Evolutionary conservation across 495 filamentous ascomycete genomes (phyloP), one percentile per base, ranked within the genome.

Genomic region (Viridothelium virens): DNA sequence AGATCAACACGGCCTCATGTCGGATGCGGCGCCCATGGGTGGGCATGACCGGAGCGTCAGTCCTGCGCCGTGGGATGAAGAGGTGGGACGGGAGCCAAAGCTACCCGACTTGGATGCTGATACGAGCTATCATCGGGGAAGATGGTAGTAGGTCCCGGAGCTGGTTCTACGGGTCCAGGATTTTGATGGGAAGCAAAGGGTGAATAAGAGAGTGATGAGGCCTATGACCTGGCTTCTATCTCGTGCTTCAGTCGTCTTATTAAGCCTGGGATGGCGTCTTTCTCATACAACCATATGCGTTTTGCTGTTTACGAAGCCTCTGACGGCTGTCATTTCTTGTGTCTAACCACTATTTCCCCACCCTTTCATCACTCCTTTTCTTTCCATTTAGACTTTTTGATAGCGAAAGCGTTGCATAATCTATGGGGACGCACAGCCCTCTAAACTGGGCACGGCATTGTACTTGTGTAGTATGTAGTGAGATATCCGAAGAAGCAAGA

Each of bases 241-340:
- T 59, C 31, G 36, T 59, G 53, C 53, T 34, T 25, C 16, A 14
- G 48, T 18, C 5, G n/a, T 53, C 31, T 18, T 18, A 34, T 59
- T 59, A 31, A 59, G 53, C 53, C 53, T 59, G 53, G 53, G 53
- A 44, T 36, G 53, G 53, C 53, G 53, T 59, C 36, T 36, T 36
- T 18, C 18, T 31, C 18, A 34, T 59, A 34, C 31, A 7, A 34
- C 25, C 14, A 36, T 36, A 33, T 59, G 31, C 36, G n/a, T 59
- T 10, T 59, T 18, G 6, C 31, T 36, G 53, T 59, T 36, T 59
- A 34, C 31, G 53, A 59, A 33, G 53, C 53, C 53, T 59, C 25
- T 33, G n/a, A 34, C 53, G 53, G 53, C 53, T 59, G 25, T 36
- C 25, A 11, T 34, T 36, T 5, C 25, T 11, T 18, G 48, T n/a